Evolutionary conservation across 305 asterid genomes (phyloP).

Genomic region (Fraxinus paxiana): DNA sequence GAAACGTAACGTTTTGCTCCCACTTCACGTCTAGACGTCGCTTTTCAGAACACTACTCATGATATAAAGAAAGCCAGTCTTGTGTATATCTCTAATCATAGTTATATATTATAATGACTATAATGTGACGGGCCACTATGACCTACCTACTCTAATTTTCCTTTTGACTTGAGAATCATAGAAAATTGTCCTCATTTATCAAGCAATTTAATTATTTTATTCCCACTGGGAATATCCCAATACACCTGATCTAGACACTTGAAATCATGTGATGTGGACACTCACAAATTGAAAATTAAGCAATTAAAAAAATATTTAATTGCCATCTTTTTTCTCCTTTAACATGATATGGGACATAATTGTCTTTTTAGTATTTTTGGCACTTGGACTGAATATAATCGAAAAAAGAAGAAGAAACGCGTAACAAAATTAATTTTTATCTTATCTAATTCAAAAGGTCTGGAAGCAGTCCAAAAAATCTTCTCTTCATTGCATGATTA

Average conservation of each 20-base stretch:
- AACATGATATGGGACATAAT: neutral
- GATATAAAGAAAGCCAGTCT: slow-evolving; percentile 22
- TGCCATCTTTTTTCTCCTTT: slow-evolving; percentile 1
- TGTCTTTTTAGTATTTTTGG: neutral
- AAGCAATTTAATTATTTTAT: slow-evolving; percentile 21
- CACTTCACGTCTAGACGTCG: no score
- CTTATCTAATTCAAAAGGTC: neutral
- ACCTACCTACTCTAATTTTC: slow-evolving; percentile 31
- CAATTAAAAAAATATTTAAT: slow-evolving; percentile 14
- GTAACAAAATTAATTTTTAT: neutral
- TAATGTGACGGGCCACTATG: slow-evolving; percentile 26
- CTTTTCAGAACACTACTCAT: neutral
- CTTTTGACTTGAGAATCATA: slow-evolving; percentile 34
- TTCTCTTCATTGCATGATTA: neutral
- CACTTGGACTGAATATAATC: neutral
- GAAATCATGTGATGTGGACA: slow-evolving; percentile 37
- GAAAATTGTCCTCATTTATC: slow-evolving; percentile 27
- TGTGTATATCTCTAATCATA: slow-evolving; percentile 28
- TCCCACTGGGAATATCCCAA: slow-evolving; percentile 35
- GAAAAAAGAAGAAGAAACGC: no score
- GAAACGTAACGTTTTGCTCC: no score
- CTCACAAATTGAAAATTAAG: slow-evolving; percentile 19
- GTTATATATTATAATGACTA: slow-evolving; percentile 3
- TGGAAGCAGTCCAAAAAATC: neutral
- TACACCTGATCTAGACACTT: slow-evolving; percentile 44